Evolutionary conservation across 2,329 filamentous ascomycete species (phyloP).

Genomic region (Neonectria faginata): DNA sequence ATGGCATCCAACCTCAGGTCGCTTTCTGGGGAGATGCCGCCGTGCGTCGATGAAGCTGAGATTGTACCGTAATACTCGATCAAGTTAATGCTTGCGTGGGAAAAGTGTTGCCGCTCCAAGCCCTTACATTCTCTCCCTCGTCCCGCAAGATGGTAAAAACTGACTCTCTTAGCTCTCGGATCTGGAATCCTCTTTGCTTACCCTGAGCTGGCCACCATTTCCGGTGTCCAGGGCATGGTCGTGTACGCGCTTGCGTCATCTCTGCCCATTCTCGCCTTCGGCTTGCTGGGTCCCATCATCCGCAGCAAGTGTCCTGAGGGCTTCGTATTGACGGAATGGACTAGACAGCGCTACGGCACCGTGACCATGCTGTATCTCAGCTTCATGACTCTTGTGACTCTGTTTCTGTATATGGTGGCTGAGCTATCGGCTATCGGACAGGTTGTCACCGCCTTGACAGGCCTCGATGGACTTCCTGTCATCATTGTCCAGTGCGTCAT

Average conservation of each 20-base stretch:
- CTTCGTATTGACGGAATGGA: conserved; percentile 88
- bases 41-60: conserved; percentile 79
- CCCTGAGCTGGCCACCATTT: conserved; percentile 81
- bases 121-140: conserved; percentile 44
- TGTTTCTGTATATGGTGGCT: conserved; percentile 89
- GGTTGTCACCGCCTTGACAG: conserved; percentile 79
- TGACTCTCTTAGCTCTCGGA: conserved; percentile 76
- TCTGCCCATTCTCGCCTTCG: conserved; percentile 80
- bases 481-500: conserved; percentile 82
- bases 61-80: conserved; percentile 97
- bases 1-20: conserved; percentile 63
- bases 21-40: conserved; percentile 53
- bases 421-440: conserved; percentile 86
- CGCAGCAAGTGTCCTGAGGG: conserved; percentile 83
- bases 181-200: conserved; percentile 88
- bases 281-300: conserved; percentile 80
- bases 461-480: conserved; percentile 77
- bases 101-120: conserved; percentile 91
- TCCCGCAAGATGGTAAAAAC: conserved; percentile 44
- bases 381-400: conserved; percentile 80
- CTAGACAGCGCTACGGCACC: conserved; percentile 79
- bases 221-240: conserved; percentile 81
- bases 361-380: conserved; percentile 79
- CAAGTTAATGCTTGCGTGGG: conserved; percentile 99
- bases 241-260: conserved; percentile 80